Evolutionary conservation across 1,284 basidiomycete genomes (phyloP).

Genomic region (Pascua guehoae): DNA sequence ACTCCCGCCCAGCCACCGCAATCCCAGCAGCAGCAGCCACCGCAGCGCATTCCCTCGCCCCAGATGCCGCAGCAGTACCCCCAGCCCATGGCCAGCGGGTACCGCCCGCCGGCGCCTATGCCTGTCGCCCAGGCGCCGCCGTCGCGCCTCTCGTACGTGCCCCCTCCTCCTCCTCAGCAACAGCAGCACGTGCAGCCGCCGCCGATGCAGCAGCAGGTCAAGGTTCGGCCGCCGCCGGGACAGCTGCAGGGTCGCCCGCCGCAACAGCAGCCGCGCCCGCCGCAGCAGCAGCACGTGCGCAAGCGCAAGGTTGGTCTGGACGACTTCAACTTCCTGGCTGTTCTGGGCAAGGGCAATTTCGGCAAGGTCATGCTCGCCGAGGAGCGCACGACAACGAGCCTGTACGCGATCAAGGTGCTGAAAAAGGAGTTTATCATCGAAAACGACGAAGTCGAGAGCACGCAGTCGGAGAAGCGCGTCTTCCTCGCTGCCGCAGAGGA

Average conservation of each 20-base stretch:
- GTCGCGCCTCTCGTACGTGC: background rate
- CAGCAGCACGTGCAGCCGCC: slow-evolving; percentile 8
- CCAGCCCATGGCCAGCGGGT: slow-evolving; percentile 5
- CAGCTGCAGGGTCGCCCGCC: slow-evolving; percentile 1
- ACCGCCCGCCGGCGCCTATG: slow-evolving; percentile 8
- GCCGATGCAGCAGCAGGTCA: slow-evolving; percentile 7
- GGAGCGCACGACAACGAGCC: slow-evolving; percentile 82
- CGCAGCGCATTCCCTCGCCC: slow-evolving; percentile 50
- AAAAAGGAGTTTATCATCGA: slow-evolving; percentile 99
- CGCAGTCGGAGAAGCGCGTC: slow-evolving; percentile 98
- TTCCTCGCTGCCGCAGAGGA: slow-evolving; percentile 94
- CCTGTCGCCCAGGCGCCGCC: background rate
- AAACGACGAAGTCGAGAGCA: slow-evolving; percentile 99
- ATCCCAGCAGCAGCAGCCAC: slow-evolving; percentile 13
- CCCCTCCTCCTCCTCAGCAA: slow-evolving; percentile 13
- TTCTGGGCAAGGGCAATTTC: slow-evolving; percentile 98
- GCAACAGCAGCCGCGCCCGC: slow-evolving; percentile 4
- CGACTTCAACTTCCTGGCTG: slow-evolving; percentile 98
- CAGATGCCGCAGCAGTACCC: slow-evolving; percentile 2
- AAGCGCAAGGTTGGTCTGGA: slow-evolving; percentile 91
- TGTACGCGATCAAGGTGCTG: slow-evolving; percentile 99
- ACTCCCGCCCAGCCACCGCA: background rate
- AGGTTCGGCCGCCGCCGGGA: slow-evolving; percentile 1
- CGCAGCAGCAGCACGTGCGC: slow-evolving; percentile 24
- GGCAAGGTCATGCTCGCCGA: slow-evolving; percentile 99